Evolutionary conservation across 2,329 filamentous ascomycete genomes (phyloP), one percentile per base, ranked within the genome.

Genomic region (Xylaria sp.): DNA sequence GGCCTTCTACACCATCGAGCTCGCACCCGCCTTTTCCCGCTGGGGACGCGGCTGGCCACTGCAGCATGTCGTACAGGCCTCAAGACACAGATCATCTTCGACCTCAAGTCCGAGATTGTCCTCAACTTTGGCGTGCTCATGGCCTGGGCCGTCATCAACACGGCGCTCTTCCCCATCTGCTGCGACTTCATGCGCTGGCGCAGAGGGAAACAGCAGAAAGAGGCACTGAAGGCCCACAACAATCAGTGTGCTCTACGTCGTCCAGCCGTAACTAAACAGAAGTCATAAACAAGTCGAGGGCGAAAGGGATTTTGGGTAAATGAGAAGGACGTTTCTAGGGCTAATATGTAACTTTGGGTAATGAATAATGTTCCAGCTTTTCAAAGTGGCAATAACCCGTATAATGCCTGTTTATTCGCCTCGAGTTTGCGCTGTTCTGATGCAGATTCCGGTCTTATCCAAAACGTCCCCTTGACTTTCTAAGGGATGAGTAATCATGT

Each of bases 11-110:
- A 79, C 86, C 3, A 80, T 91, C 52, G 86, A 88, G 31, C 79
- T 91, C 28, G 84, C 86, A 1, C 86, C 87, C 0, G 80, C 77
- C 0, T 91, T 91, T 74, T 92, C 88, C 75, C 75, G 78, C 2
- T 91, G 87, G 86, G 88, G 88, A 0, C 89, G 89, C 75, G 89
- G 85, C 0, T 89, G 88, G 86, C 89, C 89, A 9, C 77, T 91
- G 64, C 86, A 90, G 76, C 85, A 88, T 48, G 83, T 91, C 46
- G 89, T 91, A 36, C 83, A 89, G 74, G 89, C 83, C 0, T 84
- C 85, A 31, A 82, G 89, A 3, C 86, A 86, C 86, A 86, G n/a
- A 85, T 91, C 36, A 71, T 91, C 13, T 91, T 91, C 70, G 88
- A 87, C 64, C 78, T 88, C 6, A 85, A 88, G 69, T 87, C 85